Percentiles rank a stretch among this genome's conserved stretches.
These are phyloP conservation scores for Cladosporium sp. DNA, from an alignment of 2,329 filamentous ascomycete genomes.

Conservation along the genomic window DNA sequence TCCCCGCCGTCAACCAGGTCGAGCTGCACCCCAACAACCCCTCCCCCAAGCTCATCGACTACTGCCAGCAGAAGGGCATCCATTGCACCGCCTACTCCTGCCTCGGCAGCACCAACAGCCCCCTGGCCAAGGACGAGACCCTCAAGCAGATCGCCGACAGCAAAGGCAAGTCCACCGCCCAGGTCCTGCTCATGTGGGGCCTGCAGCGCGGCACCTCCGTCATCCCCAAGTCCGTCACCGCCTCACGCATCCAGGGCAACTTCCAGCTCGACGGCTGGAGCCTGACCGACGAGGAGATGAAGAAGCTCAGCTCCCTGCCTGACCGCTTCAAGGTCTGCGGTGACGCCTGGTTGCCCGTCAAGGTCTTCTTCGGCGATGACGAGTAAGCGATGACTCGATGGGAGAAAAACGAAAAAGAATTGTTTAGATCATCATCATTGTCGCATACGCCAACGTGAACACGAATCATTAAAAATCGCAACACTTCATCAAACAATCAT, in stretches of 20 bases:
- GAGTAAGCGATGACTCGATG: constrained; percentile 49
- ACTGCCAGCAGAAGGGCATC: constrained; percentile 48
- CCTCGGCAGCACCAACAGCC: constrained; percentile 41
- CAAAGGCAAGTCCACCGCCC: constrained; percentile 42
- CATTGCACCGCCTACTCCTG: constrained; percentile 51
- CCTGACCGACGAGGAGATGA: constrained; percentile 68
- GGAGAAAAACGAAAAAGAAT: no score
- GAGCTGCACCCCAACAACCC: constrained; percentile 73
- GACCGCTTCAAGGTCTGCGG: constrained; percentile 81
- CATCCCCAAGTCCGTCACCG: constrained; percentile 49
- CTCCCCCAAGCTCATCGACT: constrained; percentile 50
- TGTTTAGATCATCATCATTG: no score
- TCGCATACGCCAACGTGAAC: no score
- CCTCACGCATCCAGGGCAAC: constrained; percentile 70
- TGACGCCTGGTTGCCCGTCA: constrained; percentile 68
- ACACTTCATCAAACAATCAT: no score
- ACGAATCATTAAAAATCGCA: no score
- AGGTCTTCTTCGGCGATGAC: constrained; percentile 80
- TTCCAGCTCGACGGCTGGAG: constrained; percentile 69
- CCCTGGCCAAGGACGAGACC: constrained; percentile 40
- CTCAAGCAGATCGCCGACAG: constrained; percentile 38
- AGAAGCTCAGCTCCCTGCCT: constrained; percentile 61
- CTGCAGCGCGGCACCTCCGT: constrained; percentile 45
- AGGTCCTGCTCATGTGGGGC: constrained; percentile 48
- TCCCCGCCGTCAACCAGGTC: constrained; percentile 51